Conservation (phyloP, 2,329 filamentous ascomycete species). For the Colletotrichum sp. region DNA sequence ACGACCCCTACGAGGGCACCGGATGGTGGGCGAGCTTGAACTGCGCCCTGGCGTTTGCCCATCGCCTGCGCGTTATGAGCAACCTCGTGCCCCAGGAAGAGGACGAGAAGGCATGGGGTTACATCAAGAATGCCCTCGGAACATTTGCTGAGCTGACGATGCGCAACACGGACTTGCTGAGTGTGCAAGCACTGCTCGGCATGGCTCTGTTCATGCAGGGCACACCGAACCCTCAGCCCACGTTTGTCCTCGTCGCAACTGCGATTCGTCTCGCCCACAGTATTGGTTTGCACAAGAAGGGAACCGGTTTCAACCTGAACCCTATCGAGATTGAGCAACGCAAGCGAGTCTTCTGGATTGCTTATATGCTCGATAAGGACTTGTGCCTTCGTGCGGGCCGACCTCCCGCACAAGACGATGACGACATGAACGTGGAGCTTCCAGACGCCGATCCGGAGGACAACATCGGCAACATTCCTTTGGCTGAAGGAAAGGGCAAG, state of each 20-base stretch:
- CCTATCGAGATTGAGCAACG: conserved; percentile 92
- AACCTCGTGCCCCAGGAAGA: conserved; percentile 90
- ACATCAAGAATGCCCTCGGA: conserved; percentile 95
- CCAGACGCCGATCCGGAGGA: conserved; percentile 90
- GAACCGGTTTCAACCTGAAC: conserved; percentile 91
- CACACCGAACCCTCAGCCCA: conserved; percentile 94
- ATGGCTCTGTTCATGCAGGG: conserved; percentile 96
- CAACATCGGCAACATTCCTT: conserved; percentile 91
- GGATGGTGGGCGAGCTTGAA: conserved; percentile 99
- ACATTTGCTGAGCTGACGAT: conserved; percentile 92
- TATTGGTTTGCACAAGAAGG: conserved; percentile 93
- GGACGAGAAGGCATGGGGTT: conserved; percentile 92
- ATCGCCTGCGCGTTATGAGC: conserved; percentile 93
- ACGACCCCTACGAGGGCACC: conserved; percentile 90
- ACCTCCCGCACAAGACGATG: conserved; percentile 66
- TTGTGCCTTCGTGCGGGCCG: conserved; percentile 63
- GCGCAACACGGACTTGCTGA: conserved; percentile 93
- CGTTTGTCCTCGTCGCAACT: conserved; percentile 87
- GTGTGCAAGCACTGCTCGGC: conserved; percentile 90
- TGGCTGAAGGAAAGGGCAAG: conserved; percentile 87
- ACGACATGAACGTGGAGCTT: conserved; percentile 92
- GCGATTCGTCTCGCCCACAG: conserved; percentile 91
- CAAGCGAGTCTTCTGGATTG: conserved; percentile 70
- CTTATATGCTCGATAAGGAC: conserved; percentile 70
- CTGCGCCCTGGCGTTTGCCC: conserved; percentile 89